Evolutionary conservation across 2,329 filamentous ascomycete genomes (phyloP), one percentile per base, ranked within the genome.

Genomic region (Claviceps paspali): DNA sequence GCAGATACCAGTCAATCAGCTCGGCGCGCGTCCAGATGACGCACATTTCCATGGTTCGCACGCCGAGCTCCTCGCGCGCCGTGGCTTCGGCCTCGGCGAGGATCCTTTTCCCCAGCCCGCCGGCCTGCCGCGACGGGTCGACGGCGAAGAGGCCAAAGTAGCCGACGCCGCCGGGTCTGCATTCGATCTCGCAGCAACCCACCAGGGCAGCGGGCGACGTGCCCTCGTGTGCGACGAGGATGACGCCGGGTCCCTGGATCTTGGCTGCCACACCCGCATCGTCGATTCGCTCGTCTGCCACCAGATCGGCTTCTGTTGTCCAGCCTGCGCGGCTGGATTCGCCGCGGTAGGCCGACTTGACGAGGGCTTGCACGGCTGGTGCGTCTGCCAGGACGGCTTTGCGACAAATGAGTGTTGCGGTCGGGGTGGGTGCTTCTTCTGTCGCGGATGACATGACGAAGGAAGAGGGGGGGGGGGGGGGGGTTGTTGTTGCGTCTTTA

Each of bases 61-160:
- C 52, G 0, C 54, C 56, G 51, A 58, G 60, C 33, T 44, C 44
- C 31, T 47, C 39, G 22, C 45, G 49, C 0, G 56, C 59, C 42
- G 57, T 56, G 9, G 41, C 43, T 48, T 69, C 66, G 0, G 63
- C 64, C 27, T 53, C 46, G 2, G 45, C 50, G 12, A 69, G 51
- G 12, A 67, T 57, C 37, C 47, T 48, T 36, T 55, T 47, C 0
- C 66, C 66, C 31, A 69, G 46, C 0, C 66, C 65, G 11, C 60
- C 59, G 4, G 56, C 58, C 48, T 68, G 65, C 21, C 51, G 43
- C 4, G 38, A 38, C 2, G 62, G 61, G 27, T 63, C 57, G 0
- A 70, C 65, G 29, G 65, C 65, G 15, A 70, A 65, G 26, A 68
- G 54, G 35, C 63, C 64, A 36, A 69, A 65, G 48, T 66, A 63